Evolutionary conservation across 257 asterid species (phyloP), one percentile per base, ranked within the genome.

Genomic region (Solanum chiquidenum): DNA sequence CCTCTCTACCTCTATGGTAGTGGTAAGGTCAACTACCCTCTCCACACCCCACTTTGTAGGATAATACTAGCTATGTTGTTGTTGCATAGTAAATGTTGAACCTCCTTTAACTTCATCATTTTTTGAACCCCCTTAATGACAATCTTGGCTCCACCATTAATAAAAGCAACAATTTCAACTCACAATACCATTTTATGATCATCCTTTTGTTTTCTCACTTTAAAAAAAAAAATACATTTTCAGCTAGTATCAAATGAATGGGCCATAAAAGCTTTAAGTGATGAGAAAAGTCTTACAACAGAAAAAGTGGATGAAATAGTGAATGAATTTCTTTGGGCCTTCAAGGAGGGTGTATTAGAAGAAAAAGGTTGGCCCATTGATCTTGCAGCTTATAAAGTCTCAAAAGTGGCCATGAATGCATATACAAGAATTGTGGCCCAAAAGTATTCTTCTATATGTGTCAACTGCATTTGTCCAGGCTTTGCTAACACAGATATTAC

Each of bases 391-490:
- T 91, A 91, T 40, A 88, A 42, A 86, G 83, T 91, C n/a, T 91
- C 93, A 31, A 91, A 91, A 75, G 90, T 89, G 1, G 88, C 90
- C 40, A 55, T 88, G 7, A 91, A 91, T 86, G 90, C 89, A 2
- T 86, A 91, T 33, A 89, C 90, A 55, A 86, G 91, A 42, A 74
- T 91, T 88, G 8, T 89, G 18, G 87, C 90, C 71, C 88, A 86
- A 79, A 76, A 76, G 29, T 86, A 84, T 86, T 89, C 87, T 3
- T 74, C 40, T 40, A 18, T 91, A 18, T 62, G 86, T 49, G 34
- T 89, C 86, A 91, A 91, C 40, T 71, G 75, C 77, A 87, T 90
- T 14, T 86, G 88, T 13, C 92, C 92, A 2, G 91, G 91, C 62
- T 87, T 5, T 64, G 82, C 84, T 1, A 89, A 89, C 21, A 89